Base-by-base conservation (phyloP, 1,284 basidiomycete genomes). In the Earliella scabrosa region DNA sequence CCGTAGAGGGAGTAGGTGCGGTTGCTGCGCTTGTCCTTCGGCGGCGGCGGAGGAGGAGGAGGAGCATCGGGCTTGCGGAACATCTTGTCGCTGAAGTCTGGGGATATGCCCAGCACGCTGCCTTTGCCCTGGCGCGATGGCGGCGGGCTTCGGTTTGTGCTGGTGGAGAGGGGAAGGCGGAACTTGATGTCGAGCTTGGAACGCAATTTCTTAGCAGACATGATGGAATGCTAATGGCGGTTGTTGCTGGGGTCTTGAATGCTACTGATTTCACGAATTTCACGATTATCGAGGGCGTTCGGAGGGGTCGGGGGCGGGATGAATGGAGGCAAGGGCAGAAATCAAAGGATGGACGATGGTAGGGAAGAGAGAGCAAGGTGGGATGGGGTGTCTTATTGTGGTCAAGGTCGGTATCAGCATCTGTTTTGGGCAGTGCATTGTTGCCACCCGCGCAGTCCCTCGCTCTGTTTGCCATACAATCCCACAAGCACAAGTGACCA, bases 111-210 rank as follows among this genome's bases (percentile, higher is more conserved):
- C 14, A 35, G 46, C 34, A 38, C 35, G 31, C 34, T 21, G 16
- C 32, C 29, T 6, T 13, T 31, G 29, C 29, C 24, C 45, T 51
- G 29, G 44, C 52, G 45, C 27, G 52, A 34, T 23, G 24, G 26
- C 5, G 43, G 35, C 5, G 26, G 44, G 4, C 11, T 14, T 46
- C 20, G 32, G 10, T 23, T 45, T 40, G 49, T 41, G 58, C 54
- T 54, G 2, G 24, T 36, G 9, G 13, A 59, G 51, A 52, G 54
- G 14, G 60, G 56, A 21, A 55, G 52, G 21, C 63, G 45, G 48
- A 59, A 64, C 36, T 52, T 63, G 63, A 56, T 31, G 31, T 61
- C 63, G 48, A 66, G 36, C 48, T 65, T 66, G 13, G 65, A 59
- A 27, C 65, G 61, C 36, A 65, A 55, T 50, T 66, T 66, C 48